phyloP scores from a whole-genome alignment of 768 basidiomycete genomes.

The Stropharia rugosoannulata region DNA sequence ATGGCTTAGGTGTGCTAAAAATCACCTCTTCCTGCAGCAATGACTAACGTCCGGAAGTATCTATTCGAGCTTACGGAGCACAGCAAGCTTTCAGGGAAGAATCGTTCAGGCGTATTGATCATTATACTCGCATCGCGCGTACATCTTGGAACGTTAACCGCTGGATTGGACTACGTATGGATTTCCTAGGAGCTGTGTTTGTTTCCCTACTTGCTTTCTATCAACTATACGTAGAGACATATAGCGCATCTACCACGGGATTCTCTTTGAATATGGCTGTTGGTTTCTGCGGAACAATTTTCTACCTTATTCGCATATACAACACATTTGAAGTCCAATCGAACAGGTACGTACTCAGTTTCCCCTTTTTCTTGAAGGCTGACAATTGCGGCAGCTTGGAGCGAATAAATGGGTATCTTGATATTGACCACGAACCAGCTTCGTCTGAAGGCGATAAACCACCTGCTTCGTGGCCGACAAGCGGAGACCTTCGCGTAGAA shows the following conservation, averaged over 20 bases:
- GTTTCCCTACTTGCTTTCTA: slow-evolving; percentile 51
- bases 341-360: slow-evolving; percentile 18
- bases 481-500: slow-evolving; percentile 49
- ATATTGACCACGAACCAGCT: slow-evolving; percentile 57
- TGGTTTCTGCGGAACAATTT: slow-evolving; percentile 52
- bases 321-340: slow-evolving; percentile 44
- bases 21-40: neutral
- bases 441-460: slow-evolving; percentile 36
- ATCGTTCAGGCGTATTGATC: slow-evolving; percentile 49
- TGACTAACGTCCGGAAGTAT: slow-evolving; percentile 23
- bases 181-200: slow-evolving; percentile 58
- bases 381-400: slow-evolving; percentile 41
- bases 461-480: slow-evolving; percentile 60
- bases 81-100: slow-evolving; percentile 46
- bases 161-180: slow-evolving; percentile 49
- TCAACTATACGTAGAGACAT: slow-evolving; percentile 44
- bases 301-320: slow-evolving; percentile 43
- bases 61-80: slow-evolving; percentile 65
- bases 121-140: slow-evolving; percentile 40
- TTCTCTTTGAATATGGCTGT: slow-evolving; percentile 62
- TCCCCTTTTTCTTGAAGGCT: neutral
- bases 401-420: slow-evolving; percentile 65
- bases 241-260: slow-evolving; percentile 42
- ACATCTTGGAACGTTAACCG: slow-evolving; percentile 49
- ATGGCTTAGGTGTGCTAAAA: slow-evolving; percentile 43